Evolutionary conservation across 768 basidiomycete genomes (phyloP).

Genomic region (Boletus rufocinnamomeus): DNA sequence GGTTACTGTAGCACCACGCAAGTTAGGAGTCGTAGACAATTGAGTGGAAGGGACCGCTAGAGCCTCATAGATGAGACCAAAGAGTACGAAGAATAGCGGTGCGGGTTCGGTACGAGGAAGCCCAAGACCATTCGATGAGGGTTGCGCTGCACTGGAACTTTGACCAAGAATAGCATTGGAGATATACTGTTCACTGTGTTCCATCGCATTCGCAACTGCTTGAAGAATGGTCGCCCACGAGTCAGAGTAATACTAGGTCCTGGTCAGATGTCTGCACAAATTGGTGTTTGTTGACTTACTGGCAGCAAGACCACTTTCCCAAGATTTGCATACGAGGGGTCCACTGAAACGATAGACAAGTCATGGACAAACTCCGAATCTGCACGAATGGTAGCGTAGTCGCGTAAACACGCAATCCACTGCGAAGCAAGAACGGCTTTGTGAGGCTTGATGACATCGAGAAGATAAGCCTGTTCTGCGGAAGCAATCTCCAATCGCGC

Average conservation of each 20-base stretch:
- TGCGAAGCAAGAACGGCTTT: constrained; percentile 70
- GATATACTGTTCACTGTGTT: constrained; percentile 63
- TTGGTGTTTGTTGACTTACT: constrained; percentile 47
- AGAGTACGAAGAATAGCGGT: constrained; percentile 83
- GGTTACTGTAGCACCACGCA: constrained; percentile 50
- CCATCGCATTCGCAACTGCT: constrained; percentile 82
- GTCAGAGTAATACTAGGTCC: constrained; percentile 76
- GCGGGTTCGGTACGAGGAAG: constrained; percentile 58
- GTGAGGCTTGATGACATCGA: constrained; percentile 81
- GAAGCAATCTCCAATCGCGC: constrained; percentile 87
- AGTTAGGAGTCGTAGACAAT: constrained; percentile 43
- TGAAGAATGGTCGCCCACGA: constrained; percentile 84
- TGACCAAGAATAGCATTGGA: constrained; percentile 82
- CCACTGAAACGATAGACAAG: constrained; percentile 69
- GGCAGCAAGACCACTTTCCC: constrained; percentile 91
- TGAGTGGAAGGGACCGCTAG: constrained; percentile 68
- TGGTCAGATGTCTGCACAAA: neutral
- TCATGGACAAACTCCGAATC: constrained; percentile 88
- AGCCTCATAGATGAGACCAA: constrained; percentile 93
- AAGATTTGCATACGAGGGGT: constrained; percentile 82
- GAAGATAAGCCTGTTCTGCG: constrained; percentile 69
- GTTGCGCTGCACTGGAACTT: constrained; percentile 18
- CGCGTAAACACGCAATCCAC: constrained; percentile 87
- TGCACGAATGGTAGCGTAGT: constrained; percentile 88
- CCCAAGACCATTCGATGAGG: constrained; percentile 24